A percentile compares a stretch with the other conserved stretches of the same genome.
Conservation (phyloP, 139 green algal genomes). For the Marvania coccoides region DNA sequence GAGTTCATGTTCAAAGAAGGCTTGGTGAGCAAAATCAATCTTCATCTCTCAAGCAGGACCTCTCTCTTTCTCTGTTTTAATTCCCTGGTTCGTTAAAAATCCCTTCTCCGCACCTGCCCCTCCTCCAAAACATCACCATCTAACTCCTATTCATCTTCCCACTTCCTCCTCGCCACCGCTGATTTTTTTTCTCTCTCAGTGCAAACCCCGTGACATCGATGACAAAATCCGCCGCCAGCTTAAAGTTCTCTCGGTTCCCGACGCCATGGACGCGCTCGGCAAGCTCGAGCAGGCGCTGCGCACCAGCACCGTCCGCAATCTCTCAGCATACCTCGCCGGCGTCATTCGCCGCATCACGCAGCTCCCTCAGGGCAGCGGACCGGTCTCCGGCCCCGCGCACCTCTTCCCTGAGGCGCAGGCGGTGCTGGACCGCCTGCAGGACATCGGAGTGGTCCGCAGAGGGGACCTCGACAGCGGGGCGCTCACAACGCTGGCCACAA, state of each 20-base stretch:
- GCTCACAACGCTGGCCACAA: not conserved
- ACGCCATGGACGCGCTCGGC: conserved; percentile 1
- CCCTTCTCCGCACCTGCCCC: not conserved
- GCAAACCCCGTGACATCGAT: conserved; percentile 2
- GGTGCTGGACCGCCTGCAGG: conserved; percentile 1
- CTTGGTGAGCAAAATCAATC: no score
- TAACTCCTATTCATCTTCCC: not conserved
- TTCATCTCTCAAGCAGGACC: no score
- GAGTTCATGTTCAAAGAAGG: no score
- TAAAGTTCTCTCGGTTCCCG: not conserved
- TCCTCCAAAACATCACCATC: not conserved
- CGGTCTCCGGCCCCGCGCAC: not conserved
- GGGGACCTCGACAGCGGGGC: conserved; percentile 9
- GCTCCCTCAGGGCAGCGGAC: not conserved
- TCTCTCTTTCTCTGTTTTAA: no score
- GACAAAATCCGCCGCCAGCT: conserved; percentile 1
- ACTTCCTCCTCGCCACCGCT: not conserved
- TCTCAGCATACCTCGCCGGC: conserved; percentile 7
- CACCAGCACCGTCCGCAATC: conserved; percentile 6
- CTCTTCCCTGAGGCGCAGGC: not conserved
- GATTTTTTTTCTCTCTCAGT: no score
- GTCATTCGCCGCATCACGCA: conserved; percentile 1
- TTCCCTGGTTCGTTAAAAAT: no score
- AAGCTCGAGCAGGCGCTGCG: conserved; percentile 1
- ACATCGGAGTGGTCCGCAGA: not conserved